Base-by-base conservation (phyloP, 1,284 basidiomycete genomes). In the Anthracocystis walkeri region DNA sequence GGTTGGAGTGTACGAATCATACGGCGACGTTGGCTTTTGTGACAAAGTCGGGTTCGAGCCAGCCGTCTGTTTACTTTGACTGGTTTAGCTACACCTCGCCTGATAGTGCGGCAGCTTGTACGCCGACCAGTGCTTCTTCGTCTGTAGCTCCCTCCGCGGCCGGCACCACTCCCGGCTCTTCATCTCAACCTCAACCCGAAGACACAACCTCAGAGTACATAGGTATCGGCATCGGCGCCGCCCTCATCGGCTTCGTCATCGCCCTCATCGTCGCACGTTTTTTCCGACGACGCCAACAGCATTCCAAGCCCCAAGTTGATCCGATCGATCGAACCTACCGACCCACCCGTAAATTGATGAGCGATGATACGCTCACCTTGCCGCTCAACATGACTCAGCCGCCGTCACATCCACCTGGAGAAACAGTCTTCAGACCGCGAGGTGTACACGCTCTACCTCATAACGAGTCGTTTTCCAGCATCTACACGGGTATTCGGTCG, bases 1-100 rank as follows among this genome's bases (percentile, higher is more conserved):
- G 51, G 0, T 54, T 71, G 6, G 8, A 58, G 7, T 71, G 68
- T 46, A 38, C 52, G 1, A 71, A 71, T 18, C 68, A 71, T 41
- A 65, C 68, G 3, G 63, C 58, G 0, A 71, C 45, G 3, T 20
- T 71, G 16, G 12, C 53, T 31, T 20, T 44, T 0, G 2, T 35
- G 7, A 49, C 58, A 7, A 21, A 4, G 10, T 3, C 23, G 6
- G 44, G 48, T 7, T 20, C 31, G 4, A 45, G 6, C 4, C 31
- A 49, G 21, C n/a, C 35, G n/a, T 12, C 35, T 8, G 7, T 65
- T 23, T 58, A 54, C 38, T 71, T 71, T 40, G 68, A 71, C 38
- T 60, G 62, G 50, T 65, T 46, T 23, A 71, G 68, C 55, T 71
- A 38, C 23, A 18, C 46, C 0, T 33, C 62, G 1, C n/a, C 58